A percentile compares a stretch with the other conserved stretches of the same genome.
phyloP scores from a whole-genome alignment of 768 basidiomycete species.

The Podaxis sp. region DNA sequence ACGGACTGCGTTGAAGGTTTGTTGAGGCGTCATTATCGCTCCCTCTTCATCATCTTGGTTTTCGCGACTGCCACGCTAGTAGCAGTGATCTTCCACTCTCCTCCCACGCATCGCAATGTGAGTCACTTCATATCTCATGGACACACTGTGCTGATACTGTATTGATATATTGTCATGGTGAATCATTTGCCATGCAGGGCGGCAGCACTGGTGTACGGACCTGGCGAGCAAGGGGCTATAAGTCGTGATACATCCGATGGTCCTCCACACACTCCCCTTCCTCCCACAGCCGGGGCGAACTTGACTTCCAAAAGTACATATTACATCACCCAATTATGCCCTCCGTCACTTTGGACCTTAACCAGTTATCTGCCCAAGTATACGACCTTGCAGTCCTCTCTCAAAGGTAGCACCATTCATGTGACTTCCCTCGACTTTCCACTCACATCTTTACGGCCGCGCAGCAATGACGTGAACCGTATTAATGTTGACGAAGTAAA shows the following conservation, averaged over 20 bases:
- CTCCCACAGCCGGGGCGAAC: background rate
- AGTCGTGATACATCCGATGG: background rate
- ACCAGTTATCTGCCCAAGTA: background rate
- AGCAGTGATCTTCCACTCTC: background rate
- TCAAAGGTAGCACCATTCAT: background rate
- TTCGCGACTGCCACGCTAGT: background rate
- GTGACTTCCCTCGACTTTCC: background rate
- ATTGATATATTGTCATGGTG: background rate
- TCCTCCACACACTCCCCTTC: background rate
- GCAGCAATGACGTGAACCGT: background rate
- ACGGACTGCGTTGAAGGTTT: too few relatives aligned
- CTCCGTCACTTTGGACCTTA: background rate
- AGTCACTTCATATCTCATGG: background rate
- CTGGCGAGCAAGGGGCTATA: background rate
- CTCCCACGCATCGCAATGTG: background rate
- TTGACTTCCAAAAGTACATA: background rate
- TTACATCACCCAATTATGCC: background rate
- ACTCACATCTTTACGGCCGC: background rate
- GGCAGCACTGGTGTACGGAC: background rate
- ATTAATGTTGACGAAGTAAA: background rate
- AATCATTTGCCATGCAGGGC: background rate
- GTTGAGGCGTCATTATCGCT: too few relatives aligned
- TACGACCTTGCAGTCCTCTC: background rate
- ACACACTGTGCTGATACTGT: background rate
- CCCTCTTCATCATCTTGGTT: background rate